phyloP scores from a whole-genome alignment of 805 yeast species.

The Citeromyces nyonsensis region DNA sequence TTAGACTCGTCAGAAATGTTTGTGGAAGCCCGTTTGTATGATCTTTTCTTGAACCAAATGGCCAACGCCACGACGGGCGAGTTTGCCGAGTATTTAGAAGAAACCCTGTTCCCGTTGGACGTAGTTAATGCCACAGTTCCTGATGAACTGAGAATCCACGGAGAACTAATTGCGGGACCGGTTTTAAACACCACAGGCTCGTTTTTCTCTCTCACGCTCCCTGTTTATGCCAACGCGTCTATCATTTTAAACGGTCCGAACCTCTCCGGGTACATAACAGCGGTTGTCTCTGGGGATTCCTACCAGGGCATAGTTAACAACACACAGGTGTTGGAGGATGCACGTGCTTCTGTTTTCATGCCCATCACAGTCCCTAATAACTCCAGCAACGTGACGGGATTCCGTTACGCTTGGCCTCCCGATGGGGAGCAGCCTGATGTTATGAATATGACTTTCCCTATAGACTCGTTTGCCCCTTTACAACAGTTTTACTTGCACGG shows the following conservation, averaged over 20 bases:
- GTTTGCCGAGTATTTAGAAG: constrained; percentile 14
- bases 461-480: constrained; percentile 13
- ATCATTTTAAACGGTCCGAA: constrained; percentile 41
- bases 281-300: constrained; percentile 31
- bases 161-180: constrained; percentile 58
- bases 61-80: constrained; percentile 21
- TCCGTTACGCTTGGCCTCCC: constrained; percentile 26
- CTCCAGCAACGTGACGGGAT: constrained; percentile 15
- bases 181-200: constrained; percentile 26
- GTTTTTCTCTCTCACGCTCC: constrained; percentile 63
- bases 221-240: constrained; percentile 62
- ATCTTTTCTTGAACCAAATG: constrained; percentile 34
- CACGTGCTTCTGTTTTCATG: constrained; percentile 7
- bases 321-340: constrained; percentile 21
- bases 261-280: constrained; percentile 58
- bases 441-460: constrained; percentile 9
- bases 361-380: constrained; percentile 10
- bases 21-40: constrained; percentile 53
- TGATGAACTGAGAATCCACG: constrained; percentile 19
- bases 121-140: constrained; percentile 25
- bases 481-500: constrained; percentile 16
- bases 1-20: constrained; percentile 48
- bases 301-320: constrained; percentile 22
- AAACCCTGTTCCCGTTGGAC: constrained; percentile 32
- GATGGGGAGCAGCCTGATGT: constrained; percentile 10